Evolutionary conservation across 495 filamentous ascomycete genomes (phyloP), one percentile per base, ranked within the genome.

Genomic region (Annulohypoxylon stygium): DNA sequence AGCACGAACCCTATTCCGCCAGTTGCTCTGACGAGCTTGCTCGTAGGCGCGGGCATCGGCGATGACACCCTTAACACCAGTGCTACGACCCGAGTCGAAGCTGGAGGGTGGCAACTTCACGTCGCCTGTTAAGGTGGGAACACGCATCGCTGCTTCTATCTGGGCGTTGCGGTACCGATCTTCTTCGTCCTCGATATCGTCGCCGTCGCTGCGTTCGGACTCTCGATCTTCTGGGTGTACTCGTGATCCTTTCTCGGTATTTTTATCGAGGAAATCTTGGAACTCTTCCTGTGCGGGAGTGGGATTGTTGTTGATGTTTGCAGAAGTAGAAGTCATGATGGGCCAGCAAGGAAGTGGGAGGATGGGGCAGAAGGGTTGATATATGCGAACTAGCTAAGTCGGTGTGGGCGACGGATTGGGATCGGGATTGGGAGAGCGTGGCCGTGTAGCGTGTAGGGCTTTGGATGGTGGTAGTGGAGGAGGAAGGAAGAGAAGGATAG

Each of bases 61-160:
- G 69, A 99, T 98, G 80, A 99, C 96, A 73, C 96, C 96, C 83
- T 98, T 98, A 63, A 97, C 97, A 26, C 96, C 96, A n/a, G 97
- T 97, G 23, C 82, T 83, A 54, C 81, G 78, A 75, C 96, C 93
- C 70, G 88, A 88, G 75, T 96, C 90, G 82, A 91, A 95, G 60
- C 88, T 87, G 14, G 83, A 81, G 26, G 85, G 85, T 26, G 86
- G 88, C 67, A 88, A 81, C 67, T 86, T 90, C 77, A 91, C 84
- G 60, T 85, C 85, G 75, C 87, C 84, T 76, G 86, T 83, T 58
- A 86, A 78, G 75, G 86, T 85, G 51, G 87, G 87, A 74, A 83
- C 85, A 34, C 85, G 80, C 86, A 87, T 90, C 72, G 84, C 85
- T 71, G 84, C 86, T 79, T 90, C 83, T 76, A 90, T 86, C 78